Evolutionary conservation across 306 rosid genomes (phyloP).

Genomic region (Sesbania bispinosa): DNA sequence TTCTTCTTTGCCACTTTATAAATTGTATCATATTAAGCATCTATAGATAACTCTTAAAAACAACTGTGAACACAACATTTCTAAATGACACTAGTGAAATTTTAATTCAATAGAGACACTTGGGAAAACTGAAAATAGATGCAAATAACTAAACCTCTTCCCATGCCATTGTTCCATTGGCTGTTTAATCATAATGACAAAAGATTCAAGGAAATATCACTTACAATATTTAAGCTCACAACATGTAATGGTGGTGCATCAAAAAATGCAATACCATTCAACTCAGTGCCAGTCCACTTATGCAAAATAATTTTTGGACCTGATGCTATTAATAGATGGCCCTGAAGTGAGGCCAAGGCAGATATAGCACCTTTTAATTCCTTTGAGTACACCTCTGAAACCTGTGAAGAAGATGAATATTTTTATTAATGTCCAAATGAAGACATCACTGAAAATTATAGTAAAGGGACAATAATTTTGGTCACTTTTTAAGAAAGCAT

Average conservation of each 20-base stretch:
- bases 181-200: not conserved
- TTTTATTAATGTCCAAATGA: not conserved
- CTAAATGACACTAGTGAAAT: not conserved
- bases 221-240: slow-evolving; percentile 95
- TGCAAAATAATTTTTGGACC: slow-evolving; percentile 97
- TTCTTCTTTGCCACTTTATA: not conserved
- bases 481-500: not conserved
- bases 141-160: not conserved
- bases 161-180: not conserved
- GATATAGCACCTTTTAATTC: slow-evolving; percentile 97
- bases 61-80: not conserved
- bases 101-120: slow-evolving; percentile 13
- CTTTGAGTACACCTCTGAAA: slow-evolving; percentile 88
- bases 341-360: slow-evolving; percentile 95
- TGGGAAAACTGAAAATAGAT: not conserved
- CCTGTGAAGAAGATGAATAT: slow-evolving; percentile 43
- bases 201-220: slow-evolving; percentile 41
- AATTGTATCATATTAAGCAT: slow-evolving; percentile 8
- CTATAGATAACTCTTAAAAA: slow-evolving; percentile 11
- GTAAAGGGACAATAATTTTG: not conserved
- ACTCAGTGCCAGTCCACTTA: slow-evolving; percentile 93
- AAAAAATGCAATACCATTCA: slow-evolving; percentile 87
- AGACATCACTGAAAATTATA: not conserved
- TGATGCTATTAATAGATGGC: slow-evolving; percentile 86
- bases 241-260: slow-evolving; percentile 92